Percentiles rank a stretch among this genome's conserved stretches.
Evolutionary conservation across 1,284 basidiomycete species (phyloP).

Genomic region (Apiotrichum akiyoshidainum): DNA sequence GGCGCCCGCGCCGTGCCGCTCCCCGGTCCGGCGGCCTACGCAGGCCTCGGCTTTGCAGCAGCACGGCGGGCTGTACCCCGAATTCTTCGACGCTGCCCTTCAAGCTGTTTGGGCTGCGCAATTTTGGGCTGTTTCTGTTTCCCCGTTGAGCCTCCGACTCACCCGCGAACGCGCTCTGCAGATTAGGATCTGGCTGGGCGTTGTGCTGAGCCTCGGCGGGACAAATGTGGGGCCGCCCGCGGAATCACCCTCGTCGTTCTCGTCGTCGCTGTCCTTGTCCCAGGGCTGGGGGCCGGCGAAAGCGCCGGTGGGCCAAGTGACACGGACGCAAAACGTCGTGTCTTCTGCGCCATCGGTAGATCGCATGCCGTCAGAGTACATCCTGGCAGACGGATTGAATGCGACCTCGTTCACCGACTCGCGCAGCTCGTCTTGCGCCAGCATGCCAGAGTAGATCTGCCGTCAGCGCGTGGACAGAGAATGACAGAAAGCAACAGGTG

Average conservation of each 20-base stretch:
- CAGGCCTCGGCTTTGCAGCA: too few relatives aligned
- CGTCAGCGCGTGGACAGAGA: too few relatives aligned
- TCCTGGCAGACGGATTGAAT: constrained; percentile 28
- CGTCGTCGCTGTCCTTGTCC: constrained; percentile 25
- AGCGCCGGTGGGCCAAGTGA: constrained; percentile 22
- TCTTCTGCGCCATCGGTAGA: constrained; percentile 45
- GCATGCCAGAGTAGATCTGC: constrained; percentile 45
- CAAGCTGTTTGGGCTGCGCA: too few relatives aligned
- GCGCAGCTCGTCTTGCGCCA: constrained; percentile 43
- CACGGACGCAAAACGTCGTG: constrained; percentile 43
- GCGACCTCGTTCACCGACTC: constrained; percentile 23
- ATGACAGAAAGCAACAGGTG: too few relatives aligned
- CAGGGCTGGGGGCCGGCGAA: constrained; percentile 32
- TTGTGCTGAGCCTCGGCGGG: constrained; percentile 31
- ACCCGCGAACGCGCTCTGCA: constrained; percentile 48
- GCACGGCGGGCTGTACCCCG: too few relatives aligned
- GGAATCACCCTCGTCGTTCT: constrained; percentile 1
- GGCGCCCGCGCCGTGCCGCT: too few relatives aligned
- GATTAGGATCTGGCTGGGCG: constrained; percentile 32
- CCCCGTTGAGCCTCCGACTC: constrained; percentile 14
- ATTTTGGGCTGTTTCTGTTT: too few relatives aligned
- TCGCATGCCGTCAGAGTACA: constrained; percentile 49
- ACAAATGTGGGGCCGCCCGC: constrained; percentile 20
- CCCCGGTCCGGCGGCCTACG: too few relatives aligned
- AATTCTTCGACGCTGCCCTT: too few relatives aligned